phyloP scores from a whole-genome alignment of 2,329 filamentous ascomycete genomes.

The Huntiella abstrusa region DNA sequence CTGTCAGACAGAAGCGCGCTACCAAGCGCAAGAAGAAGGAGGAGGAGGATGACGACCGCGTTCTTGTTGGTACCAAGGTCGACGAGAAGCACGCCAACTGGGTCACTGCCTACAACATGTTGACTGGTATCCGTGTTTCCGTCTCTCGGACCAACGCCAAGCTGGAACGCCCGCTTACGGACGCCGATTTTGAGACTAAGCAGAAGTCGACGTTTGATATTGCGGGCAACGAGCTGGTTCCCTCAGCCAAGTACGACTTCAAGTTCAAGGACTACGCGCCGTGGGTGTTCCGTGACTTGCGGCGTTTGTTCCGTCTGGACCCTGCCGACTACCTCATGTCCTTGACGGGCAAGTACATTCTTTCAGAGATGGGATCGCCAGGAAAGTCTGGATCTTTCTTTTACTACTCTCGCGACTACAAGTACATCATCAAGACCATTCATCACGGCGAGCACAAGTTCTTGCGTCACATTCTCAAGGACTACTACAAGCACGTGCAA shows the following conservation, averaged over 20 bases:
- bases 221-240: conserved; percentile 90
- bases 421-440: conserved; percentile 99
- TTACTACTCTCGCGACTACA: conserved; percentile 98
- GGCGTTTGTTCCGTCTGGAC: conserved; percentile 73
- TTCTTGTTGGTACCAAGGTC: conserved; percentile 91
- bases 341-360: conserved; percentile 91
- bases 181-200: conserved; percentile 80
- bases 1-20: conserved; percentile 76
- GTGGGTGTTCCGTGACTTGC: conserved; percentile 91
- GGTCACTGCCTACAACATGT: conserved; percentile 98
- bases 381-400: conserved; percentile 99
- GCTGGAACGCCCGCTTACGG: conserved; percentile 72
- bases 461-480: conserved; percentile 61
- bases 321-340: conserved; percentile 98
- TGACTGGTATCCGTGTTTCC: conserved; percentile 93
- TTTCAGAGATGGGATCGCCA: conserved; percentile 89
- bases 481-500: conserved; percentile 85
- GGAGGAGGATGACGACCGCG: conserved; percentile 79
- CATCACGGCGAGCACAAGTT: conserved; percentile 90
- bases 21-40: conserved; percentile 71
- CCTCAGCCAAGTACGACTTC: conserved; percentile 98
- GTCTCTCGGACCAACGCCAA: conserved; percentile 95
- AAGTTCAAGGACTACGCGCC: conserved; percentile 99
- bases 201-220: conserved; percentile 91
- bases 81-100: conserved; percentile 95